phyloP scores from a whole-genome alignment of 768 basidiomycete species.

The Suillus variegatus region DNA sequence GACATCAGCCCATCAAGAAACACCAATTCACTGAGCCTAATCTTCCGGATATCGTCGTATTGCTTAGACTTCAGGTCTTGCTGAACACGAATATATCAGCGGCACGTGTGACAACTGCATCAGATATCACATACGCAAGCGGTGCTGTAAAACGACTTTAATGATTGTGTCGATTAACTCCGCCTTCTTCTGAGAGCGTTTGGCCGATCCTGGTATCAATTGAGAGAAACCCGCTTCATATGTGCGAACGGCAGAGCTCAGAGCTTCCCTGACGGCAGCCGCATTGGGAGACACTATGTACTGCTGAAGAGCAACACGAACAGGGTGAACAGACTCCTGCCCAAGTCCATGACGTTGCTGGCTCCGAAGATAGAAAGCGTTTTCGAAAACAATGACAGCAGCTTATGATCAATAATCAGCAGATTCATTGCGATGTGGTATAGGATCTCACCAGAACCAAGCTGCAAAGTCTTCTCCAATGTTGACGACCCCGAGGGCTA shows the following conservation, averaged over 20 bases:
- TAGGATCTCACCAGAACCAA: neutral
- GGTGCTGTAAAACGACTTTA: neutral
- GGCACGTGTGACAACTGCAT: neutral
- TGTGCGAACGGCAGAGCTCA: neutral
- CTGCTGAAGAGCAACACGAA: neutral
- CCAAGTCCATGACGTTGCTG: neutral
- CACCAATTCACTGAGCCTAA: neutral
- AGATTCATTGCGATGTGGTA: neutral
- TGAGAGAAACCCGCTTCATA: neutral
- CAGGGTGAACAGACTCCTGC: neutral
- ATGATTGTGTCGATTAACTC: neutral
- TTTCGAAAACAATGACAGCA: neutral
- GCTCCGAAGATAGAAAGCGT: neutral
- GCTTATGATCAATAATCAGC: too few species aligned
- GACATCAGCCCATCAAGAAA: neutral
- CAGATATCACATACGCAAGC: neutral
- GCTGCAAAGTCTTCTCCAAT: neutral
- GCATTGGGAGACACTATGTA: neutral
- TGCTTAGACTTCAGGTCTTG: neutral
- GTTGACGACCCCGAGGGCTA: neutral
- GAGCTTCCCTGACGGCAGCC: neutral
- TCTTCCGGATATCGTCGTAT: neutral
- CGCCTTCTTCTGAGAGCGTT: neutral
- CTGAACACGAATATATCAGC: neutral
- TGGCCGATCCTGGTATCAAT: neutral